Base-by-base conservation (phyloP, 257 asterid species). In the Schizonepeta tenuifolia region DNA sequence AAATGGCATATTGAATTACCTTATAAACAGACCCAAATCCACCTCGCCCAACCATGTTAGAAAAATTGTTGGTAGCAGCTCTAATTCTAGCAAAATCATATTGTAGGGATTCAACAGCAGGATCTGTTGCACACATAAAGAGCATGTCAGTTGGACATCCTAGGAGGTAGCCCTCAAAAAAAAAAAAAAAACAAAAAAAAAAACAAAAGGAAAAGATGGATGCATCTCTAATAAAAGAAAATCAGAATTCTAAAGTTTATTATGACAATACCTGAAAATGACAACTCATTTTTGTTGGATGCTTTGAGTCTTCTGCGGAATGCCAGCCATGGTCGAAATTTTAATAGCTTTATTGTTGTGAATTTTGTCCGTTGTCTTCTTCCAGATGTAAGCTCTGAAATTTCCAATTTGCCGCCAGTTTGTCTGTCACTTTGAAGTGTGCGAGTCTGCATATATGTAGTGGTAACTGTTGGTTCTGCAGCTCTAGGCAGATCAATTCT, bases 241-340 rank as follows among this genome's bases (percentile, higher is more conserved):
- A 21, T 2, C 7, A 65, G 33, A 5, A 43, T 9, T 36, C 67
- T 61, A n/a, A 22, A 36, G 17, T 61, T 8, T n/a, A 33, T 38
- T n/a, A 4, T 67, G 26, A 9, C n/a, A 8, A n/a, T 64, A 64
- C 72, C 77, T 22, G 65, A 11, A n/a, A 31, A 20, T 72, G 14
- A 24, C 46, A 6, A 21, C 26, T 59, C 49, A 18, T 35, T 47
- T 59, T 9, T 47, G 56, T 75, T 67, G 65, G 75, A 49, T 20
- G 46, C 40, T 15, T 57, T 56, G n/a, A 5, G n/a, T 61, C 70
- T 76, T 59, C 41, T 69, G 67, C 80, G 14, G 41, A 69, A 61
- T 60, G 58, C 58, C 1, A 50, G 43, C 75, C 71, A 69, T 41
- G 75, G 59, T 75, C 80, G 59, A 50, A 51, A 51, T 51, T 66